Evolutionary conservation across 495 filamentous ascomycete species (phyloP).

Genomic region (Choiromyces venosus): DNA sequence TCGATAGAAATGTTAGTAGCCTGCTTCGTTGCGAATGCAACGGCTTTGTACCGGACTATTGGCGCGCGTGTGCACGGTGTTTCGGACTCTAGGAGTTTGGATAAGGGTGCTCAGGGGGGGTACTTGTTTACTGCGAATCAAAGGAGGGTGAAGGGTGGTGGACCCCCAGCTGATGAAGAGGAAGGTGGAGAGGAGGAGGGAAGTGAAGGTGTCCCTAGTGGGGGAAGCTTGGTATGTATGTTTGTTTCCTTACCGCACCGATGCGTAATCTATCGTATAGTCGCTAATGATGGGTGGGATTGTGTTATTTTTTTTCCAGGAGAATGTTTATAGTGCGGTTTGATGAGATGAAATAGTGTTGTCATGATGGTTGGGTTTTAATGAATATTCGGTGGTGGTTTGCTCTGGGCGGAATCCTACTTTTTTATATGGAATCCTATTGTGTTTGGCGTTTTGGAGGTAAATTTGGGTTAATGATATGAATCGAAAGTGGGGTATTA

Average conservation of each 20-base stretch:
- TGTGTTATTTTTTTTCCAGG: not conserved
- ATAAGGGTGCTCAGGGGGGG: not conserved
- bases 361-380: not conserved
- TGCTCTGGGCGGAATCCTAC: too few relatives aligned
- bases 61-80: not conserved
- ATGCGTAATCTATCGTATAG: not conserved
- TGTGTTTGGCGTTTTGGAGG: not conserved
- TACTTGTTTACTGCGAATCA: not conserved
- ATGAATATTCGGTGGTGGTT: not conserved
- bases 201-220: not conserved
- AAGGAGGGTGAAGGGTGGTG: not conserved
- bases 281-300: not conserved
- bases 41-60: slow-evolving; percentile 27
- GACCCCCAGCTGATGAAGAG: not conserved
- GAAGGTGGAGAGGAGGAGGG: not conserved
- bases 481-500: not conserved
- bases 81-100: not conserved
- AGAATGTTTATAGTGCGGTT: not conserved
- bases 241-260: too few relatives aligned
- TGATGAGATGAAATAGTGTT: not conserved
- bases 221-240: not conserved
- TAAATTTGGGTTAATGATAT: not conserved
- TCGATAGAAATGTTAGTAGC: slow-evolving; percentile 36
- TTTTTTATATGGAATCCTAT: too few relatives aligned
- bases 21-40: slow-evolving; percentile 37